These are phyloP conservation scores for Clohesyomyces aquaticus DNA, from an alignment of 495 filamentous ascomycete genomes.

Conservation along the genomic window DNA sequence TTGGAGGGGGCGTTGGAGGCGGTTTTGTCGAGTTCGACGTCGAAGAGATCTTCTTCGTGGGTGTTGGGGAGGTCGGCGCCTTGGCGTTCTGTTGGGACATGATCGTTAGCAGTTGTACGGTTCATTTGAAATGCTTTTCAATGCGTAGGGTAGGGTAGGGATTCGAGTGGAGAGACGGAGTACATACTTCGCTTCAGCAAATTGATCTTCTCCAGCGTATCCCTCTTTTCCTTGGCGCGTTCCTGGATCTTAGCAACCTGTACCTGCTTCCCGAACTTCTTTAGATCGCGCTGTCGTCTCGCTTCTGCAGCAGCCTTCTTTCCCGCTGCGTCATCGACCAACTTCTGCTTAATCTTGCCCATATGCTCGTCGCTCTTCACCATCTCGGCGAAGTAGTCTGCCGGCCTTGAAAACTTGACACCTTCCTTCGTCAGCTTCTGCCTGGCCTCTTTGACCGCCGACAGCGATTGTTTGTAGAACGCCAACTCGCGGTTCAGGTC, in stretches of 20 bases:
- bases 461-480: slow-evolving; percentile 89
- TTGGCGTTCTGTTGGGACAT: slow-evolving; percentile 71
- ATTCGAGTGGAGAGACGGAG: slow-evolving; percentile 13
- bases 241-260: slow-evolving; percentile 96
- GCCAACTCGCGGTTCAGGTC: slow-evolving; percentile 88
- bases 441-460: slow-evolving; percentile 73
- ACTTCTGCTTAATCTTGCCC: slow-evolving; percentile 90
- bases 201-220: slow-evolving; percentile 92
- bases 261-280: slow-evolving; percentile 99
- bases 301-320: slow-evolving; percentile 94
- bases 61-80: slow-evolving; percentile 62
- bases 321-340: slow-evolving; percentile 84
- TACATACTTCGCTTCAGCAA: slow-evolving; percentile 85
- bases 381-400: slow-evolving; percentile 98
- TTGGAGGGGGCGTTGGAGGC: slow-evolving; percentile 49
- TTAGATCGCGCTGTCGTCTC: slow-evolving; percentile 87
- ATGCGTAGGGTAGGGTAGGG: slow-evolving; percentile 11
- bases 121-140: too few relatives aligned
- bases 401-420: slow-evolving; percentile 81
- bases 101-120: slow-evolving; percentile 41
- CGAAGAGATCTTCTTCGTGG: slow-evolving; percentile 88
- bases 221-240: slow-evolving; percentile 83
- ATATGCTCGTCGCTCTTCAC: slow-evolving; percentile 98
- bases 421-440: slow-evolving; percentile 76
- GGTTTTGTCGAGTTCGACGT: slow-evolving; percentile 86